Base-by-base conservation (phyloP, 1,284 basidiomycete species). In the Hemileia vastatrix region DNA sequence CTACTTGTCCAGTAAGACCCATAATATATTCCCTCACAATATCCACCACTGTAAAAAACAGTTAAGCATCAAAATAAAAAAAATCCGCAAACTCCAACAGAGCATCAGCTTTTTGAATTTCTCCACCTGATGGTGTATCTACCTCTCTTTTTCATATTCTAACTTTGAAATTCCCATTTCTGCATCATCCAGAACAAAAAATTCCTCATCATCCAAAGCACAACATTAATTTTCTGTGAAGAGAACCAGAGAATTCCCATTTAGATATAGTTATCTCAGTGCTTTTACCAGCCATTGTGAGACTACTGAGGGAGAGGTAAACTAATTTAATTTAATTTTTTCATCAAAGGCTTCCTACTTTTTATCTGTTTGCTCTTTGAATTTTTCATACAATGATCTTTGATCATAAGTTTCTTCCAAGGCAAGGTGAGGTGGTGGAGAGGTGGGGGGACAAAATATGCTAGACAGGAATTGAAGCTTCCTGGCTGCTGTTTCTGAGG, bases 331-430 rank as follows among this genome's bases (percentile, higher is more conserved):
- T 61, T 61, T 61, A 15, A 61, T 40, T 49, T 61, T 43, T 33
- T 61, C 59, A 36, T 61, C 59, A 40, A 61, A 61, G 18, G 59
- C 59, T 50, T 61, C 59, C 47, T 61, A 52, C 49, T 61, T 61
- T 27, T 54, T 61, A 31, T 61, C 59, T 40, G 54, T 61, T 23
- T 36, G 54, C 31, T 61, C 59, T 48, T 61, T 61, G 18, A 61
- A 54, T 53, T 61, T 61, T 45, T 61, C 59, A 36, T 61, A 61
- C 24, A 61, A 54, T 21, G 59, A 61, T 32, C 59, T 36, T 11
- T 52, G 51, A 54, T 61, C 59, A 54, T 61, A 61, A n/a, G n/a
- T n/a, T 40, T 61, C 59, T 47, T 61, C 59, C 31, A 54, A 48
- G 18, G 59, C 51, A 51, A 61, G 54, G 23, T 51, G 59, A 47